Evolutionary conservation across 2,329 filamentous ascomycete species (phyloP).

Genomic region (Metarhizium anisopliae): DNA sequence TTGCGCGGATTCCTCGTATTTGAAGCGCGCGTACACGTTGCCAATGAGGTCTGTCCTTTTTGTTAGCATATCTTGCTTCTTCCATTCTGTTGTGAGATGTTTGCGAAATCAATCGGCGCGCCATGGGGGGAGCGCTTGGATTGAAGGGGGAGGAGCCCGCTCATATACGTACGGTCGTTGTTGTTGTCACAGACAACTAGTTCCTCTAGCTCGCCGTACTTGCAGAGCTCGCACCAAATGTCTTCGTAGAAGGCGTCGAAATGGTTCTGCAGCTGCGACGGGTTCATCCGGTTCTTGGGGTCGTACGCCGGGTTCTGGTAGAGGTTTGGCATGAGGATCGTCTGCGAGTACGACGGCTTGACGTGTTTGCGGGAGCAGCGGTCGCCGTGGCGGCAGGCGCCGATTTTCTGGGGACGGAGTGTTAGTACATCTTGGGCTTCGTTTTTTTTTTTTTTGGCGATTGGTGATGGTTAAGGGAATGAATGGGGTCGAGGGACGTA

Average conservation of each 20-base stretch:
- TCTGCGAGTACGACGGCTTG: conserved; percentile 97
- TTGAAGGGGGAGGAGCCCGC: conserved; percentile 7
- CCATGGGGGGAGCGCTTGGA: too few species aligned
- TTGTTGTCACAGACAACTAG: conserved; percentile 99
- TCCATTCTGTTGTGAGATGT: too few species aligned
- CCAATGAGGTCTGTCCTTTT: conserved; percentile 69
- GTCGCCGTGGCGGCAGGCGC: conserved; percentile 95
- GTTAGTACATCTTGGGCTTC: not conserved
- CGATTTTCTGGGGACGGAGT: conserved; percentile 61
- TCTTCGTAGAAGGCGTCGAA: conserved; percentile 99
- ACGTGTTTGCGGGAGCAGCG: conserved; percentile 98
- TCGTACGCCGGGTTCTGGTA: conserved; percentile 99
- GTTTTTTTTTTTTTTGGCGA: not conserved
- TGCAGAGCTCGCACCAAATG: conserved; percentile 99
- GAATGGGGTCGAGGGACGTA: conserved; percentile 15
- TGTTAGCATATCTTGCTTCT: conserved; percentile 6
- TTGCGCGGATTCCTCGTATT: conserved; percentile 96
- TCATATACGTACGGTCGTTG: conserved; percentile 68
- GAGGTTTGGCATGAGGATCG: conserved; percentile 93
- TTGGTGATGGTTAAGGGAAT: not conserved
- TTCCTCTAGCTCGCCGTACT: conserved; percentile 95
- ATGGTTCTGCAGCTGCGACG: conserved; percentile 94
- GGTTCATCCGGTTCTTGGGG: conserved; percentile 93
- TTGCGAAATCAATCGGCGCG: not conserved
- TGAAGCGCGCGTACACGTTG: conserved; percentile 99